Base-by-base conservation (phyloP, 1,284 basidiomycete genomes). In the Boletus smithii region DNA sequence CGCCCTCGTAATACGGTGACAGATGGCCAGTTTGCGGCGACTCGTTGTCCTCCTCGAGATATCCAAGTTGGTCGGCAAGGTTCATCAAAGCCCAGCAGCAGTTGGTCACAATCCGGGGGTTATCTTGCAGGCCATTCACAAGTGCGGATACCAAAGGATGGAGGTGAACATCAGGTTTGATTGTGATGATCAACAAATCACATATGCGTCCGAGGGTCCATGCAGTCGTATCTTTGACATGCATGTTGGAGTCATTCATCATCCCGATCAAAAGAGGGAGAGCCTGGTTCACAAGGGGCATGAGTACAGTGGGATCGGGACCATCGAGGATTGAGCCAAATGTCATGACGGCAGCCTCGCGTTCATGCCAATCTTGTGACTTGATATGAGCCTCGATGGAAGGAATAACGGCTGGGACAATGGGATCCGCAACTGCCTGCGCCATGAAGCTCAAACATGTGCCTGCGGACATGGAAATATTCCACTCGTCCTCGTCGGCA, bases 401-500 rank as follows among this genome's bases (percentile, higher is more conserved):
- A 3, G 97, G 95, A 51, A 99, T 94, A 46, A 97, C 91, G 6
- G 87, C 83, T 6, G 88, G 83, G 8, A 99, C 95, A 56, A 99
- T 91, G 18, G 81, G 76, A 67, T 99, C 95, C 48, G 88, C 82
- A 13, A 98, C 93, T 31, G 94, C 91, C 56, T 87, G 86, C 0
- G 97, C 92, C 47, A 99, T 81, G 33, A 95, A 83, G 31, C 83
- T 79, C 40, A 99, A 76, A 68, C 94, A 97, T 1, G 92, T 95
- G 20, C 88, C 93, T n/a, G 93, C 94, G 16, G 97, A 92, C 93
- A 98, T 98, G 23, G 93, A 87, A 36, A 95, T 85, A 61, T 95
- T 97, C 97, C 95, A 99, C 68, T 99, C 97, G 61, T 98, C 97
- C 57, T 98, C 95, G 49, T 97, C 95, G 1, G 92, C 93, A 57